Evolutionary conservation across 768 basidiomycete genomes (phyloP).

Genomic region (Termitomyces bulborhizus): DNA sequence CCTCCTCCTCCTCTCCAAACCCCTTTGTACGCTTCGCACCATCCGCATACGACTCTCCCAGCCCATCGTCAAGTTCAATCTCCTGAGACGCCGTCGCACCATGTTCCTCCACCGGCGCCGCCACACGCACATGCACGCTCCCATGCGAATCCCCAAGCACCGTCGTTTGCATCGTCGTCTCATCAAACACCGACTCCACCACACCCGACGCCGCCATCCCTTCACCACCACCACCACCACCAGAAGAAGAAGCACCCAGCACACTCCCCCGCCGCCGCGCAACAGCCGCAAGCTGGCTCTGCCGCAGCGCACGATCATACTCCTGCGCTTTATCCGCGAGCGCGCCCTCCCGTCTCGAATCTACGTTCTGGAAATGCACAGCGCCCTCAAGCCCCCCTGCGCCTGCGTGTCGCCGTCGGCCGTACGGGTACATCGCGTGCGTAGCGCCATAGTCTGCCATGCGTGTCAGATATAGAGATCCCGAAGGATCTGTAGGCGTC

Average conservation of each 20-base stretch:
- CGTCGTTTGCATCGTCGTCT: conserved; percentile 60
- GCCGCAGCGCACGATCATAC: conserved; percentile 69
- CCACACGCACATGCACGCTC: conserved; percentile 26
- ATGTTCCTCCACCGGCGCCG: conserved; percentile 1
- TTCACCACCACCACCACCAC: conserved; percentile 21
- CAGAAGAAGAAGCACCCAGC: conserved; percentile 44
- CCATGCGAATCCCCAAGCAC: conserved; percentile 75
- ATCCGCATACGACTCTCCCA: conserved; percentile 76
- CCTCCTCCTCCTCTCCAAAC: conserved; percentile 40
- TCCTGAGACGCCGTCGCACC: conserved; percentile 35
- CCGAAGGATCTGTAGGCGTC: conserved; percentile 86
- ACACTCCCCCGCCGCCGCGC: conserved; percentile 41
- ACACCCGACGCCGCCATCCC: conserved; percentile 42
- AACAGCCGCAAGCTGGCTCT: conserved; percentile 55
- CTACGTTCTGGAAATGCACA: conserved; percentile 24
- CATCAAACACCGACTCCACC: conserved; percentile 43
- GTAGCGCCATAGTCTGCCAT: conserved; percentile 66
- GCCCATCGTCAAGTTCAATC: conserved; percentile 47
- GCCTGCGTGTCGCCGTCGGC: conserved; percentile 20
- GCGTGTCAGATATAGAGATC: conserved; percentile 84
- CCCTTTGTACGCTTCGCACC: conserved; percentile 39
- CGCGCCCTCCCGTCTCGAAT: conserved; percentile 28
- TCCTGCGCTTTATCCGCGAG: conserved; percentile 55
- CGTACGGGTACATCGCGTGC: conserved; percentile 32
- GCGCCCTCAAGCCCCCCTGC: conserved; percentile 17